phyloP scores from a whole-genome alignment of 495 filamentous ascomycete genomes.

The Hypoxylon lienhwacheense region DNA sequence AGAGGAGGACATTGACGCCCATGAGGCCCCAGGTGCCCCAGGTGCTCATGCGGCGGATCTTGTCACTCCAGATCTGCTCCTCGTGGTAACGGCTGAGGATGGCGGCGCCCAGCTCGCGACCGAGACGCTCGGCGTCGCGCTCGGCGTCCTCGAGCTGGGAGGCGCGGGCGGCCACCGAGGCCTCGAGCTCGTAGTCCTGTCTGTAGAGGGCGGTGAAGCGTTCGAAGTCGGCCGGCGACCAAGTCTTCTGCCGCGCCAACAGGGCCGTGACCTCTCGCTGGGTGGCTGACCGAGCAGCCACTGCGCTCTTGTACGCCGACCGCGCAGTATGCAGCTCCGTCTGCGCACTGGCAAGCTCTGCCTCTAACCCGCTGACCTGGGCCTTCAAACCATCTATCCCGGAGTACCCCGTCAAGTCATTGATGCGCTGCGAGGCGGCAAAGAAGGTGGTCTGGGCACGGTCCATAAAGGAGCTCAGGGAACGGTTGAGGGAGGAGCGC shows the following conservation, averaged over 20 bases:
- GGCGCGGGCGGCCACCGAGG: slow-evolving; percentile 75
- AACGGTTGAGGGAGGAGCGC: slow-evolving; percentile 70
- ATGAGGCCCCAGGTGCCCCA: slow-evolving; percentile 99
- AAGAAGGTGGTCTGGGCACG: slow-evolving; percentile 81
- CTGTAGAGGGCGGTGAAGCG: slow-evolving; percentile 92
- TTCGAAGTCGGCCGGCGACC: slow-evolving; percentile 85
- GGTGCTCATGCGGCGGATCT: slow-evolving; percentile 91
- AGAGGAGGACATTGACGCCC: slow-evolving; percentile 90
- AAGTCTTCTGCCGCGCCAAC: slow-evolving; percentile 89
- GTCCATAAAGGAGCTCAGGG: slow-evolving; percentile 82
- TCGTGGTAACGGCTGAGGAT: slow-evolving; percentile 95
- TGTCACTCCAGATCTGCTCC: slow-evolving; percentile 98
- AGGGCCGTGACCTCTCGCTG: slow-evolving; percentile 96
- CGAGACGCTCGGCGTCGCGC: slow-evolving; percentile 72
- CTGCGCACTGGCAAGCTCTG: slow-evolving; percentile 63
- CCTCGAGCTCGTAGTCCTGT: slow-evolving; percentile 89
- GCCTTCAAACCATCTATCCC: slow-evolving; percentile 84
- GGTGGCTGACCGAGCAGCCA: slow-evolving; percentile 74
- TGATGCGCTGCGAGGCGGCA: slow-evolving; percentile 81
- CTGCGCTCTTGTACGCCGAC: slow-evolving; percentile 72
- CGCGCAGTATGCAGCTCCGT: slow-evolving; percentile 68
- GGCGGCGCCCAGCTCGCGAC: slow-evolving; percentile 68
- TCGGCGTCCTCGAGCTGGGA: slow-evolving; percentile 73
- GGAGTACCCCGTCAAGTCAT: slow-evolving; percentile 91
- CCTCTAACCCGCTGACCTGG: slow-evolving; percentile 72